Evolutionary conservation across 441 rosid genomes (phyloP), one percentile per base, ranked within the genome.

Genomic region (Pelargonium fulgidum): DNA sequence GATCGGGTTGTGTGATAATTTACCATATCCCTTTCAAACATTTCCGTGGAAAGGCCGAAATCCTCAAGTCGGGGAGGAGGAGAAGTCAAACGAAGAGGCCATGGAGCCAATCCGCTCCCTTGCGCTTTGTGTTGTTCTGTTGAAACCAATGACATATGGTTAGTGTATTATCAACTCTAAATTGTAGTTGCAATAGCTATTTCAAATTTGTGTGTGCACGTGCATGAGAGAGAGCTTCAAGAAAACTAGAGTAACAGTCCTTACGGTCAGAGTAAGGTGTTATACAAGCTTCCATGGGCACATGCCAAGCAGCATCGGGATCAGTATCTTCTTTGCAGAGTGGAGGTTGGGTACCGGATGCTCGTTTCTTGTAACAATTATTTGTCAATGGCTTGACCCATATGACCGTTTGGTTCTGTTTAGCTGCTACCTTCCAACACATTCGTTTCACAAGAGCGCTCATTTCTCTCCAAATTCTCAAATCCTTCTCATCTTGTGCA

Each of bases 321-420:
- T 92, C 97, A 65, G 86, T 84, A 50, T 84, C 96, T 41, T 97
- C 83, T 64, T 80, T 89, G 75, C 99, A 94, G 20, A 94, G 84
- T 14, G 98, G 99, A 74, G 99, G 99, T 65, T 75, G 89, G n/a
- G 91, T 86, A 63, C 91, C 96, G 1, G 95, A 86, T 63, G 84
- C 87, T 85, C 99, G 86, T 74, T 85, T 80, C 84, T 79, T 68
- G 76, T 87, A 94, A 79, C 99, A 94, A 74, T 92, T 97, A 85
- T 92, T 92, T 64, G 85, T 90, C 61, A 92, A 79, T n/a, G 98
- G 98, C 77, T 92, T 94, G 80, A 87, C 96, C 97, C 97, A 94
- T 78, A 94, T 83, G 13, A 92, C 99, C 54, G 99, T 94, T 77
- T 94, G 99, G 79, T 92, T 87, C 82, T 84, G 86, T 85, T 90